A percentile compares a stretch with the other conserved stretches of the same genome.
These are phyloP conservation scores for Cordyceps cicadae DNA, from an alignment of 2,329 filamentous ascomycete species.

Conservation along the genomic window DNA sequence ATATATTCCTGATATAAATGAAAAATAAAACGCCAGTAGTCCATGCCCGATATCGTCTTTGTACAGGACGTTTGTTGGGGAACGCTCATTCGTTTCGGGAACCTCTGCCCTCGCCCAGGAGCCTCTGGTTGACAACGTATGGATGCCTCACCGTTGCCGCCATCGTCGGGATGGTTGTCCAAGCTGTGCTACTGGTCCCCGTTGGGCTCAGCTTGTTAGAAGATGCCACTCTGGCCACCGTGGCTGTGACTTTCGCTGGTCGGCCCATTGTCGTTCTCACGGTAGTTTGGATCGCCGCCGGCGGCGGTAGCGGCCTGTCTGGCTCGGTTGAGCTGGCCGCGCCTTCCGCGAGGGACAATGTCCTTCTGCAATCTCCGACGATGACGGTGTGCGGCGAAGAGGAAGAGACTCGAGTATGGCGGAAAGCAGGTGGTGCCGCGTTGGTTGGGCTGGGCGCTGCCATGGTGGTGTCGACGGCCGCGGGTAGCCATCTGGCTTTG, in stretches of 20 bases:
- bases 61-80: slow-evolving; percentile 29
- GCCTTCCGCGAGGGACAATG: neutral
- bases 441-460: neutral
- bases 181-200: neutral
- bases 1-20: neutral
- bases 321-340: neutral
- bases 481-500: neutral
- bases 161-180: neutral
- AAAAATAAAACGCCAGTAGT: neutral
- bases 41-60: neutral
- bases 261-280: slow-evolving; percentile 1
- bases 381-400: neutral
- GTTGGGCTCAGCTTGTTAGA: slow-evolving; percentile 7
- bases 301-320: neutral
- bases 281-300: neutral
- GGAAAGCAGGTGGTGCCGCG: neutral
- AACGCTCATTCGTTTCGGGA: slow-evolving; percentile 59
- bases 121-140: no score
- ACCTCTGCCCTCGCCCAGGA: slow-evolving; percentile 45
- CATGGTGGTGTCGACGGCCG: neutral
- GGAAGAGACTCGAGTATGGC: neutral
- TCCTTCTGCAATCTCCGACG: neutral
- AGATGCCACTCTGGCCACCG: neutral
- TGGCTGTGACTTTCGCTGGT: neutral
- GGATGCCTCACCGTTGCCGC: neutral